Percentiles rank a stretch among this genome's conserved stretches.
These are phyloP conservation scores for Dimocarpus longan DNA, from an alignment of 345 rosid genomes.

Conservation along the genomic window DNA sequence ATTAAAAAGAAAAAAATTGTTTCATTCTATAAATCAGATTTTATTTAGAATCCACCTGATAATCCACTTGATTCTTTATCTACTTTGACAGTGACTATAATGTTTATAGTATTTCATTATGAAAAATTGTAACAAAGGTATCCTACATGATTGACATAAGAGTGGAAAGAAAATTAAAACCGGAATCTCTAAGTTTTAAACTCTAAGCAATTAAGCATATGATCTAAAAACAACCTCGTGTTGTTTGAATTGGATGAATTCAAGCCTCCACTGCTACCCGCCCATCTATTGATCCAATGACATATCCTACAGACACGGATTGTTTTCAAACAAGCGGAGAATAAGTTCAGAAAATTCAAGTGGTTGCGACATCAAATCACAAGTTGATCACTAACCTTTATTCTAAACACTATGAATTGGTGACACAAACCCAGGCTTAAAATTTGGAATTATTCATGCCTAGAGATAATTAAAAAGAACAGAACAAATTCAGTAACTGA, in stretches of 20 bases:
- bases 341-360: neutral
- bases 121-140: neutral
- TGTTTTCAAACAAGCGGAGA: neutral
- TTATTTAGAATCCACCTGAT: neutral
- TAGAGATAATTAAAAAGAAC: neutral
- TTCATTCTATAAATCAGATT: neutral
- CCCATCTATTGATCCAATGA: slow-evolving; percentile 88
- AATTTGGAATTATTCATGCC: neutral
- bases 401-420: neutral
- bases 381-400: neutral
- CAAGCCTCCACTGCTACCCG: slow-evolving; percentile 63
- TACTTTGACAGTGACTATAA: neutral
- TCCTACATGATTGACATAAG: neutral
- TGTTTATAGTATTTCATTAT: neutral
- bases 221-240: slow-evolving; percentile 48
- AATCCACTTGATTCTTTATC: neutral
- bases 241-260: slow-evolving; percentile 42
- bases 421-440: slow-evolving; percentile 1
- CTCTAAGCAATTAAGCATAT: slow-evolving; percentile 1
- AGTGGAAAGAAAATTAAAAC: neutral
- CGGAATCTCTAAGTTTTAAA: neutral
- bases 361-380: slow-evolving; percentile 1
- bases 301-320: slow-evolving; percentile 60
- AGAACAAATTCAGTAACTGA: slow-evolving; percentile 10
- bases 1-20: neutral